These are phyloP conservation scores for Ashbya aceris DNA, from an alignment of 1,139 yeast species.

Conservation along the genomic window DNA sequence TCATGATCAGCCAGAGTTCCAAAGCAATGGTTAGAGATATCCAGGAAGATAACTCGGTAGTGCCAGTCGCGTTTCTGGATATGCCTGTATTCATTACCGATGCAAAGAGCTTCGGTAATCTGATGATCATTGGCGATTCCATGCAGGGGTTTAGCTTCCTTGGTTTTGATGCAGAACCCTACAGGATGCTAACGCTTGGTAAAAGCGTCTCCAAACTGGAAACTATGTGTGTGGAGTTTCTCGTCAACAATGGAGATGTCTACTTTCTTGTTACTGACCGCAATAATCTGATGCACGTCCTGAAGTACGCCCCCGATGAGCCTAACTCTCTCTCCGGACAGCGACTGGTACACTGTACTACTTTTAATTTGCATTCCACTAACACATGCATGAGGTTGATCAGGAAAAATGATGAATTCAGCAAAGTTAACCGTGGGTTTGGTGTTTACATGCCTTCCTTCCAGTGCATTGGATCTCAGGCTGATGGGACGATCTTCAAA, in stretches of 20 bases:
- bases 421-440: background rate
- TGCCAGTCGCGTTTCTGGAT: slow-evolving; percentile 88
- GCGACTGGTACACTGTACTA: slow-evolving; percentile 56
- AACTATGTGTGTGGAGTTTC: slow-evolving; percentile 57
- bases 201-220: slow-evolving; percentile 60
- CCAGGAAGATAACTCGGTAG: slow-evolving; percentile 39
- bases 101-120: slow-evolving; percentile 73
- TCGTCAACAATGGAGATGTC: slow-evolving; percentile 61
- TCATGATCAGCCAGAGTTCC: slow-evolving; percentile 83
- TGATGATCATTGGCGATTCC: slow-evolving; percentile 71
- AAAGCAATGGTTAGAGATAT: slow-evolving; percentile 73
- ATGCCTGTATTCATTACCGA: slow-evolving; percentile 72
- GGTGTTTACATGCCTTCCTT: slow-evolving; percentile 21
- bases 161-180: slow-evolving; percentile 94
- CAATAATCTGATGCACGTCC: slow-evolving; percentile 57
- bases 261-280: slow-evolving; percentile 64
- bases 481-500: slow-evolving; percentile 70
- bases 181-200: slow-evolving; percentile 70
- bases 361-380: slow-evolving; percentile 58
- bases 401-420: slow-evolving; percentile 35
- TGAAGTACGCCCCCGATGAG: slow-evolving; percentile 90
- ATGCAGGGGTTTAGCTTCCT: slow-evolving; percentile 72
- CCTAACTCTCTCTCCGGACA: slow-evolving; percentile 77
- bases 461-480: slow-evolving; percentile 59
- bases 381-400: slow-evolving; percentile 51